A percentile compares a stretch with the other conserved stretches of the same genome.
Conservation (phyloP, 1,284 basidiomycete genomes). For the Rugosomyces carneus region DNA sequence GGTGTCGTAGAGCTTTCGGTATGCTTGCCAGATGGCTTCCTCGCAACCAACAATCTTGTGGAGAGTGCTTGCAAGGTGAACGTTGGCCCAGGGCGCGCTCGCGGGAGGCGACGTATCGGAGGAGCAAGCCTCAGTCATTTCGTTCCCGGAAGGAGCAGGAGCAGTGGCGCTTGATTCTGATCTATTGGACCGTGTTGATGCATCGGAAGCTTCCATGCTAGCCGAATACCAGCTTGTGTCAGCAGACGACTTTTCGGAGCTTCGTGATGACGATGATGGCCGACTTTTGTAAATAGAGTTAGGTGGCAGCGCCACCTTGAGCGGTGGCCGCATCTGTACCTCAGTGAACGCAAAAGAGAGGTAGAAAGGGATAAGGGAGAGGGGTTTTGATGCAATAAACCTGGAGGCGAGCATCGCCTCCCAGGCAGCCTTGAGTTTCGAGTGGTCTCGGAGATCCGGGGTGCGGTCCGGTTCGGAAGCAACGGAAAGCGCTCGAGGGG, state of each 20-base stretch:
- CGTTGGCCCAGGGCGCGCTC: constrained; percentile 39
- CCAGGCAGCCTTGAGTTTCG: constrained; percentile 57
- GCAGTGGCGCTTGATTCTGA: neutral
- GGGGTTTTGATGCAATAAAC: constrained; percentile 49
- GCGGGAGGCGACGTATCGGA: constrained; percentile 1
- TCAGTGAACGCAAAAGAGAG: constrained; percentile 50
- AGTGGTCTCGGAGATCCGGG: constrained; percentile 54
- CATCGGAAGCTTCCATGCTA: neutral
- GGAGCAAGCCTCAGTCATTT: neutral
- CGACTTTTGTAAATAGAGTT: constrained; percentile 24
- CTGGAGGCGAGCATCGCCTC: constrained; percentile 57
- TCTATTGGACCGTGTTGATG: constrained; percentile 1
- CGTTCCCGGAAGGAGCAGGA: too few species aligned
- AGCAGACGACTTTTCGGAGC: constrained; percentile 1
- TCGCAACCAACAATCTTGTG: constrained; percentile 54
- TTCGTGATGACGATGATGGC: neutral
- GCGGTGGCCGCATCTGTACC: constrained; percentile 42
- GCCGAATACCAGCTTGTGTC: neutral
- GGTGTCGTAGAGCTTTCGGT: constrained; percentile 40
- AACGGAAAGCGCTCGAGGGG: constrained; percentile 8
- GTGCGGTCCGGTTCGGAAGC: constrained; percentile 6
- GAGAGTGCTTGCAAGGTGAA: constrained; percentile 59
- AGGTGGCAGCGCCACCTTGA: constrained; percentile 52
- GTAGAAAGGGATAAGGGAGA: constrained; percentile 64
- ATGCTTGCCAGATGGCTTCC: constrained; percentile 63